Evolutionary conservation across 2,329 filamentous ascomycete species (phyloP), one percentile per base, ranked within the genome.

Genomic region (Atkinsonella texensis): DNA sequence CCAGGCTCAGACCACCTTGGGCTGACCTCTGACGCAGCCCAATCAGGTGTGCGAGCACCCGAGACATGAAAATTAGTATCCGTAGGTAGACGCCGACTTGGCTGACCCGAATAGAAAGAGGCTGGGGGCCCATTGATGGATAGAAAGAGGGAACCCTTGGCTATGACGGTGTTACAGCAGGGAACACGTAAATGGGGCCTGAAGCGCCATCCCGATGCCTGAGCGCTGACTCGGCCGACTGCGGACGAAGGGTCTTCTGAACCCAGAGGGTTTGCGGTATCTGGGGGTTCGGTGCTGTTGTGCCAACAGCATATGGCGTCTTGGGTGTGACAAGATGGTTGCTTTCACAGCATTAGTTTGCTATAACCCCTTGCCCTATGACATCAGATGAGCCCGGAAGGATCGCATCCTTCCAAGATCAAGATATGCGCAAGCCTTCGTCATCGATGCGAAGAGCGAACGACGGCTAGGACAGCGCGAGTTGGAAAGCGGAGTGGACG

Each of bases 1-100:
- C 35, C 28, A 33, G 28, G 42, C 43, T 46, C 38, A 46, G 42
- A 20, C 33, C 47, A 42, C 39, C 43, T 28, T 42, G 28, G 44
- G 44, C 43, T 20, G 43, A 20, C 47, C 23, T 38, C 17, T 3
- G 32, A 18, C 17, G 12, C 20, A 35, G 48, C 35, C 52, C 52
- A 51, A 53, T 53, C 45, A 53, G 31, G 32, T n/a, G 10, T 20
- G 31, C 32, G 32, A 46, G 33, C 49, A 51, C 32, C 50, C 45
- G 50, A 46, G 48, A 49, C 18, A 28, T 33, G 47, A 23, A 42
- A 42, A 23, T 23, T 23, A 23, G 20, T 23, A 23, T 49, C 13
- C 0, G n/a, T 12, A 38, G 35, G 15, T 15, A 15, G 35, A 38
- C 11, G 35, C 35, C 11, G 35, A 38, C 9, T 38, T 38, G 28